Base-by-base conservation (phyloP, 176 grass and related monocot species). In the Oryza glaberrima region DNA sequence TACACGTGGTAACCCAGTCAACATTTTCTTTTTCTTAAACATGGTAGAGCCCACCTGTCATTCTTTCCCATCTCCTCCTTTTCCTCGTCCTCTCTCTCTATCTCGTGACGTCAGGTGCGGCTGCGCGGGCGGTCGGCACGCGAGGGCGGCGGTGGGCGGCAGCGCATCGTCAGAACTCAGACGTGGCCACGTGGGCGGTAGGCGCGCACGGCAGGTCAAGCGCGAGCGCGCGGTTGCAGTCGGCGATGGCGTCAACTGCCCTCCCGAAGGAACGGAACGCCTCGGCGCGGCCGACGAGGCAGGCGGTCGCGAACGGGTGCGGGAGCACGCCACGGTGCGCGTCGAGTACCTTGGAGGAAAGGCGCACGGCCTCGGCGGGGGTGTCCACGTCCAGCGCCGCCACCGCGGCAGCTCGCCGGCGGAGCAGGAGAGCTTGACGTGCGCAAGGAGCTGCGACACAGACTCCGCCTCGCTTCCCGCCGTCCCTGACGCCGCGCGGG, bases 271-370 rank as follows among this genome's bases (percentile, higher is more conserved):
- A 67, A 8, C 93, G 88, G 86, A 89, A 89, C 26, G 96, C 91
- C 3, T 94, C 88, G 9, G 93, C 90, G 16, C 96, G 96, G 54
- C 93, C 96, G 4, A 99, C 86, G 9, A 96, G 88, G 68, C 96
- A 99, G 0, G 93, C 79, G 0, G 96, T 86, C 4, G 96, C 96
- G 85, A 99, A 99, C 2, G 93, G 72, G 64, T 91, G 89, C 0
- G 96, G 96, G 16, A 91, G 80, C 51, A 92, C 74, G 41, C 90
- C 87, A 32, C 96, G 93, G 14, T 94, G 91, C 32, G 88, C 88
- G 88, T 96, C 93, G 17, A 99, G 85, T 28, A 99, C 84, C 89
- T 99, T 99, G 28, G 82, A 74, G 88, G 94, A 94, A n/a, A 92
- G 91, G 4, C 96, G 91, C 25, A 96, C 81, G 5, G 96, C 78